Percentiles rank a stretch among this genome's conserved stretches.
These are phyloP conservation scores for Rubia peregrina DNA, from an alignment of 305 asterid species.

Conservation along the genomic window DNA sequence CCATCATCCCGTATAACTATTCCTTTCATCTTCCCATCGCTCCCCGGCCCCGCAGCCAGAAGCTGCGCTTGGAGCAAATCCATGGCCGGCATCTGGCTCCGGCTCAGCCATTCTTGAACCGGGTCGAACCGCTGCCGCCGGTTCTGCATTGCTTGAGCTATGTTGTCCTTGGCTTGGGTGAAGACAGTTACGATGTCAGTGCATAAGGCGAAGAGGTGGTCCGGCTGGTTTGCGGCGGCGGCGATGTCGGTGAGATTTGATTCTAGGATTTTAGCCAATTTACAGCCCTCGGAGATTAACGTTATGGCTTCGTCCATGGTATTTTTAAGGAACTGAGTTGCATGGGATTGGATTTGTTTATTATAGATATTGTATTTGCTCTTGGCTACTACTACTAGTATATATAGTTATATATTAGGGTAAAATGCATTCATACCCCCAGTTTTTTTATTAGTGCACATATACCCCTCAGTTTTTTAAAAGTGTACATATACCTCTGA, in stretches of 20 bases:
- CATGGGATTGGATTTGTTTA: conserved; percentile 5
- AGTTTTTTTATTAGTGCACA: too few relatives aligned
- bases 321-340: not conserved
- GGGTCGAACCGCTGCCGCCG: conserved; percentile 29
- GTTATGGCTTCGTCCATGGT: conserved; percentile 45
- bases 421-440: too few relatives aligned
- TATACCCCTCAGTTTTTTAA: too few relatives aligned
- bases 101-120: conserved; percentile 39
- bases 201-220: conserved; percentile 26
- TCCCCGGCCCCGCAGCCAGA: not conserved
- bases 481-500: too few relatives aligned
- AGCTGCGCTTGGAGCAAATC: conserved; percentile 26
- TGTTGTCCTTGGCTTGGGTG: conserved; percentile 31
- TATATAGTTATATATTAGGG: not conserved
- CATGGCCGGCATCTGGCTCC: conserved; percentile 25
- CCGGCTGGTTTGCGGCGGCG: conserved; percentile 34
- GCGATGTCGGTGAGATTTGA: conserved; percentile 28
- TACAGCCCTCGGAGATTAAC: conserved; percentile 39
- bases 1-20: not conserved
- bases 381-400: not conserved
- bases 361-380: not conserved
- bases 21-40: conserved; percentile 18
- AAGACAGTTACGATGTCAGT: conserved; percentile 51
- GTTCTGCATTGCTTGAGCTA: not conserved
- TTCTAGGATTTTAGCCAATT: conserved; percentile 48